phyloP scores from a whole-genome alignment of 805 yeast species.

The Pichia membranifaciens region DNA sequence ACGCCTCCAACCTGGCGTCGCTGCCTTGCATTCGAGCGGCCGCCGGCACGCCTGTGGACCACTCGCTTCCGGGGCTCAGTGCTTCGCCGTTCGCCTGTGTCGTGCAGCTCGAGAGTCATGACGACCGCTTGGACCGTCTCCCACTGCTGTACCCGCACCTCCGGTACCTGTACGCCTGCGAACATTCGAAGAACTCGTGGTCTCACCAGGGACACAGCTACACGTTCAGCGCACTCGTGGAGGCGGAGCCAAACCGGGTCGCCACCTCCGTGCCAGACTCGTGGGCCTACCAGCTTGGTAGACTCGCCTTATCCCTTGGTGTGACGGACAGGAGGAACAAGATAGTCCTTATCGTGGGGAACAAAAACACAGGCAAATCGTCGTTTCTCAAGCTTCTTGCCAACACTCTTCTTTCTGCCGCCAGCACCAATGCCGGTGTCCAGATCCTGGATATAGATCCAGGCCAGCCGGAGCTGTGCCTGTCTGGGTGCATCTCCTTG shows the following conservation, averaged over 20 bases:
- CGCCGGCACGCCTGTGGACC: too few relatives aligned
- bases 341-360: conserved; percentile 44
- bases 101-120: conserved; percentile 31
- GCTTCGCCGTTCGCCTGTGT: conserved; percentile 38
- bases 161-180: conserved; percentile 34
- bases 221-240: conserved; percentile 33
- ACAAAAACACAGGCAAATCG: conserved; percentile 80
- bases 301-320: conserved; percentile 6
- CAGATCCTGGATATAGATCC: conserved; percentile 76
- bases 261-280: conserved; percentile 24
- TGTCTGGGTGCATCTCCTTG: conserved; percentile 65
- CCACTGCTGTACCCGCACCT: conserved; percentile 40
- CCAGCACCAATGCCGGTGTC: conserved; percentile 21
- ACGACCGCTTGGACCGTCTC: conserved; percentile 42
- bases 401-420: conserved; percentile 38
- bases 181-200: background rate
- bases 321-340: conserved; percentile 4
- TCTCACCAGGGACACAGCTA: conserved; percentile 20
- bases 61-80: conserved; percentile 34
- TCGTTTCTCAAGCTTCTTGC: conserved; percentile 53
- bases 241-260: conserved; percentile 22
- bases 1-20: conserved; percentile 31
- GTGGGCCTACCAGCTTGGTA: conserved; percentile 23
- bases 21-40: conserved; percentile 35
- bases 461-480: conserved; percentile 76